Evolutionary conservation across 495 filamentous ascomycete species (phyloP).

Genomic region (Neurospora sp.): DNA sequence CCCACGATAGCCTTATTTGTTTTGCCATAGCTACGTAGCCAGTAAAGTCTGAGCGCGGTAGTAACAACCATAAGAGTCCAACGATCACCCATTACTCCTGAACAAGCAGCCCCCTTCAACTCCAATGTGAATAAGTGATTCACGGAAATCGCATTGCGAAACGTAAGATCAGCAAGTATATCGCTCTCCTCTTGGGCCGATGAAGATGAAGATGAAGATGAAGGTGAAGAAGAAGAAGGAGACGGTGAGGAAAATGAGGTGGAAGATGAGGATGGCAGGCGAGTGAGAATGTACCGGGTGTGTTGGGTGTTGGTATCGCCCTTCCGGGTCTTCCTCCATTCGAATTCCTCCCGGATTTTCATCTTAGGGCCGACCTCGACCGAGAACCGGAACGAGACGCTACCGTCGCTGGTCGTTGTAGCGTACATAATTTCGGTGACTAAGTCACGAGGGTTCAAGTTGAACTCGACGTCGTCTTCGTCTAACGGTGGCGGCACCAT

Average conservation of each 20-base stretch:
- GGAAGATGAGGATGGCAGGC: background rate
- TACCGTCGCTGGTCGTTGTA: background rate
- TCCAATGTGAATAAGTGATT: conserved; percentile 6
- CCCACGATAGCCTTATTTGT: conserved; percentile 3
- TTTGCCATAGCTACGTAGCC: conserved; percentile 4
- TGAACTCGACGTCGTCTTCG: background rate
- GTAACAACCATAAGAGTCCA: conserved; percentile 9
- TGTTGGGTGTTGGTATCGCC: background rate
- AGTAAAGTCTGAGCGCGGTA: conserved; percentile 5
- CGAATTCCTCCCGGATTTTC: too few species aligned
- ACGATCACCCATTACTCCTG: conserved; percentile 7
- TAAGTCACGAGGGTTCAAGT: background rate
- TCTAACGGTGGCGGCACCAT: background rate
- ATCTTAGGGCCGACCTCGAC: background rate
- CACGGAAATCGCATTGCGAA: background rate
- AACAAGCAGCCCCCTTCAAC: conserved; percentile 4
- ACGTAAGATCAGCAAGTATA: conserved; percentile 2
- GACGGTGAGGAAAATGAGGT: background rate
- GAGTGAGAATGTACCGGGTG: background rate
- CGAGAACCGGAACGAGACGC: conserved; percentile 4
- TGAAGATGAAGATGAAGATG: too few species aligned
- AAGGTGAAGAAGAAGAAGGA: too few species aligned
- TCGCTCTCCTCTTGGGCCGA: background rate
- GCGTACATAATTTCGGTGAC: conserved; percentile 5
- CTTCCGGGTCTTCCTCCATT: too few species aligned